Base-by-base conservation (phyloP, 352 stramenopile species). In the Globisporangium cederbergense region DNA sequence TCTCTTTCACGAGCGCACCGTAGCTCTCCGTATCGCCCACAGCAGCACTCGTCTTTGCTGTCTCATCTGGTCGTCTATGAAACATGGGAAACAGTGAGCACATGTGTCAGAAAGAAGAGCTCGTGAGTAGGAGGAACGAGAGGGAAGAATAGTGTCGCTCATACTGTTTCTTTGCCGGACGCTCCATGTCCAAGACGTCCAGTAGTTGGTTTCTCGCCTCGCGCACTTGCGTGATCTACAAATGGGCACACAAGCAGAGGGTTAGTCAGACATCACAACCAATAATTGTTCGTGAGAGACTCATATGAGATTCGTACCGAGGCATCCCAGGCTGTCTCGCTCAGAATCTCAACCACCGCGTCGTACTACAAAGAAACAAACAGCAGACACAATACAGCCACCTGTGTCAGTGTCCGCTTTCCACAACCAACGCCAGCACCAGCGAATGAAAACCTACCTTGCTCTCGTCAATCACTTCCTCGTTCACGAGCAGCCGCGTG, bases 321-420 rank as follows among this genome's bases (percentile, higher is more conserved):
- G 63, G 75, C 82, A 52, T 96, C 88, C 88, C 88, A 96, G 20
- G 82, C 80, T 13, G 85, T 93, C 5, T 86, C 79, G 66, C 82
- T 91, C 42, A 96, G 69, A 53, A 93, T 78, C 47, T 92, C 82
- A n/a, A 93, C 70, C 18, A 89, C 68, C n/a, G 61, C 56, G 28
- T 93, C 85, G 54, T 89, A 90, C 81, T 91, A 47, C 20, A 67
- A 16, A 25, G 9, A 63, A 57, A 34, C 32, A 65, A 46, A 60
- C 49, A 54, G 54, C 25, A 50, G 38, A 34, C 22, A 66, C 20
- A 66, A 43, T 28, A 57, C 25, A 9, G 47, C 28, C 30, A n/a
- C 36, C 16, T 18, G 28, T 2, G 10, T 58, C 28, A 25, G n/a
- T 18, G 10, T 40, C 22, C 10, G 7, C 25, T 20, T 4, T 20